These are phyloP conservation scores for Tetrahymena malaccensis DNA, from an alignment of 73 alveolate species.

Conservation along the genomic window DNA sequence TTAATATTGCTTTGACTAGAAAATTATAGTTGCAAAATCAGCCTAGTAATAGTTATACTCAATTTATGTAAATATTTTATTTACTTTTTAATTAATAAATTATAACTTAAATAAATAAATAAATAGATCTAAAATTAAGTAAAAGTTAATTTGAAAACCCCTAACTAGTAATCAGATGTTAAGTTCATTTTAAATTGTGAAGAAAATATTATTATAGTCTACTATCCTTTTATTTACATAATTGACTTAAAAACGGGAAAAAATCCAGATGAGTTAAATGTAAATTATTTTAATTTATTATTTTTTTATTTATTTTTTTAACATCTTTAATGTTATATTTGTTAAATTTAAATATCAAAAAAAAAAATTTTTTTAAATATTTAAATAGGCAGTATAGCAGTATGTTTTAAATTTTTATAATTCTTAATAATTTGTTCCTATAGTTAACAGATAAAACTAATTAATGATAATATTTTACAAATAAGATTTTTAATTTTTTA, in stretches of 20 bases:
- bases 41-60: neutral
- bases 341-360: too few species aligned
- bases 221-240: neutral
- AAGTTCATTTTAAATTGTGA: neutral
- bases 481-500: too few species aligned
- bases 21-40: neutral
- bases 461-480: neutral
- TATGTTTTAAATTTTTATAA: too few species aligned
- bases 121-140: neutral
- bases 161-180: neutral
- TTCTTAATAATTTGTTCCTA: neutral
- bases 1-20: neutral
- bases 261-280: neutral
- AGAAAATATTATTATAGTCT: neutral
- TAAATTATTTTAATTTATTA: too few species aligned
- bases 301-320: too few species aligned
- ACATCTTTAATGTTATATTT: too few species aligned
- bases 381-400: too few species aligned
- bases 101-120: neutral
- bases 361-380: too few species aligned
- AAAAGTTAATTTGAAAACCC: neutral
- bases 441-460: neutral
- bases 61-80: neutral
- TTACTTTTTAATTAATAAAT: too few species aligned
- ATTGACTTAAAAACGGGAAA: neutral